Evolutionary conservation across 495 filamentous ascomycete genomes (phyloP), one percentile per base, ranked within the genome.

Genomic region (Annulohypoxylon stygium): DNA sequence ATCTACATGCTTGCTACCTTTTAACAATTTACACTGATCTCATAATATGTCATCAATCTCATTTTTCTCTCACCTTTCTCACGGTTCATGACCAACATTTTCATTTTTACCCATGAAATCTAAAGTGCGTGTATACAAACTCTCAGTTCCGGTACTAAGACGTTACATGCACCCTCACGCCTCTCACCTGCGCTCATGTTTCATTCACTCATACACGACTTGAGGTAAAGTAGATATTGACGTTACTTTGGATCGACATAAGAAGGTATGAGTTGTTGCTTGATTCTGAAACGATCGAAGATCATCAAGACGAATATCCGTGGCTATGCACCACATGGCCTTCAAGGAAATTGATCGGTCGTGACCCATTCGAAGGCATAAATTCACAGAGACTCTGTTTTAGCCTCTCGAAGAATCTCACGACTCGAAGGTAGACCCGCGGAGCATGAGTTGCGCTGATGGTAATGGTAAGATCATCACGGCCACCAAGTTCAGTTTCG

Each of bases 401-500:
- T 66, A 66, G 55, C 55, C 61, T 45, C 55, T 18, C 48, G 0
- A 39, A 48, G 0, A 8, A 36, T 61, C 51, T 48, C 65, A 33
- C 33, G 26, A 65, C 20, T 65, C 39, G 23, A 36, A 62, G 14
- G 18, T 41, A 30, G 20, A 67, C 55, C 30, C 33, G 33, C 66
- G 71, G 66, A 74, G 18, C 50, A 20, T 59, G 25, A 23, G 18
- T 18, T 67, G 62, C 71, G 62, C 59, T 14, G 71, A 67, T 59
- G 25, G 47, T 58, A 58, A 26, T 33, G 67, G 67, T 41, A 74
- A 67, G 71, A 74, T 74, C 67, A 59, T 54, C 71, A n/a, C 33
- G 11, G 20, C 12, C 20, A 30, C 30, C 5, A 6, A 43, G 43
- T 9, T 23, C 10, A 23, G n/a, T 33, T 43, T 63, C 34, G 20